A percentile compares a stretch with the other conserved stretches of the same genome.
Evolutionary conservation across 2,329 filamentous ascomycete genomes (phyloP).

Genomic region (Fusarium torulosum): DNA sequence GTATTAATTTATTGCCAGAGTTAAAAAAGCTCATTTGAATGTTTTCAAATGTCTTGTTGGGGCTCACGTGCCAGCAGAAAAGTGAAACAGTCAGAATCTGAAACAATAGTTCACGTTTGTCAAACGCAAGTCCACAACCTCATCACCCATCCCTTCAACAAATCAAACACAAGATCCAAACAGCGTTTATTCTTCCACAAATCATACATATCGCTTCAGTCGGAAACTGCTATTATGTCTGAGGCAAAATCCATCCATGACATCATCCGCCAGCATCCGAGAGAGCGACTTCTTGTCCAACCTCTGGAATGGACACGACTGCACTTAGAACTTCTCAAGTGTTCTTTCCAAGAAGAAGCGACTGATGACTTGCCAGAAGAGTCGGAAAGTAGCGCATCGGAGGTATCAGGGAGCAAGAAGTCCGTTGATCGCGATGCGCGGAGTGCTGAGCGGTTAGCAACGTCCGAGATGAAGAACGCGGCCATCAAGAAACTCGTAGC

Average conservation of each 20-base stretch:
- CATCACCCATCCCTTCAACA: background rate
- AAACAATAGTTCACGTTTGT: conserved; percentile 5
- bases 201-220: background rate
- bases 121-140: background rate
- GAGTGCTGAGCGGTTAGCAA: conserved; percentile 38
- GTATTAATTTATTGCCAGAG: background rate
- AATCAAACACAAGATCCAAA: background rate
- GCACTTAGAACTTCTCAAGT: conserved; percentile 39
- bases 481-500: conserved; percentile 38
- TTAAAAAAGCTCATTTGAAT: background rate
- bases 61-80: conserved; percentile 28
- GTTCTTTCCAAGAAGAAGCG: conserved; percentile 23
- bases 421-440: conserved; percentile 23
- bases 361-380: fast-evolving
- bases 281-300: conserved; percentile 45
- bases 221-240: background rate
- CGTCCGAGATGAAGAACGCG: conserved; percentile 40
- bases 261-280: conserved; percentile 42
- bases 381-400: fast-evolving
- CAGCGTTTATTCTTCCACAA: background rate
- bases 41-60: background rate
- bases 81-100: conserved; percentile 7
- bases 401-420: conserved; percentile 8
- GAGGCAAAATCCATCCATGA: conserved; percentile 27
- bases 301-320: conserved; percentile 41